Evolutionary conservation across 257 asterid species (phyloP), one percentile per base, ranked within the genome.

Genomic region (Osmanthus fragrans): DNA sequence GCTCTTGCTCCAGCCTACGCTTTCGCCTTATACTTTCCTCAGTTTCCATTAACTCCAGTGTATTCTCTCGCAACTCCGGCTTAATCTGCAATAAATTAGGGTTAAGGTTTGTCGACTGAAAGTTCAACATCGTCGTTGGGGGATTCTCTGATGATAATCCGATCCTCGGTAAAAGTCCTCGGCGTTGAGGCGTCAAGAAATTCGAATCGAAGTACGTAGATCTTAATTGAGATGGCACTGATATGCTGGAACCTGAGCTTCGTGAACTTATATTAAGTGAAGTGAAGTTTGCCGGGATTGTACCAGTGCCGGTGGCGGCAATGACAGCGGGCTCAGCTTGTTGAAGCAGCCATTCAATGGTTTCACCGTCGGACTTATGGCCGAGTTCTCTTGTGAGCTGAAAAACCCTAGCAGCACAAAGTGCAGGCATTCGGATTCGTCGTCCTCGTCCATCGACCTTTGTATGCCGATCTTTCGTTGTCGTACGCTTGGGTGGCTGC

Each of bases 241-340:
- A 87, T 84, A 87, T 85, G 85, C 85, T 85, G 0, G 91, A 85
- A 4, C 91, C 87, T 0, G 91, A 87, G 81, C 89, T 87, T 0
- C 91, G 88, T 10, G 83, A 72, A 2, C 89, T 85, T 5, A 87
- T 87, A 42, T 87, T 87, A 0, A 87, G 79, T 1, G 91, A 87
- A 13, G 91, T 85, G 74, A 85, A 85, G 73, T 87, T 87, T 25
- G 91, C 91, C 3, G 91, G 91, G 32, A 87, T 87, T 60, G 91
- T 87, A 42, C 91, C 91, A 11, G 91, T 87, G 0, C 91, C 91
- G 0, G 91, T 87, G 56, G 91, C 89, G 10, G 91, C 91, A 10
- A 87, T 85, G 0, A 87, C 89, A 1, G 91, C 77, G 0, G 89
- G 91, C 64, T 87, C 91, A 12, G 91, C 91, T 69, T 87, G 91